These are phyloP conservation scores for Lecanicillium sp. DNA, from an alignment of 2,329 filamentous ascomycete species.

Conservation along the genomic window DNA sequence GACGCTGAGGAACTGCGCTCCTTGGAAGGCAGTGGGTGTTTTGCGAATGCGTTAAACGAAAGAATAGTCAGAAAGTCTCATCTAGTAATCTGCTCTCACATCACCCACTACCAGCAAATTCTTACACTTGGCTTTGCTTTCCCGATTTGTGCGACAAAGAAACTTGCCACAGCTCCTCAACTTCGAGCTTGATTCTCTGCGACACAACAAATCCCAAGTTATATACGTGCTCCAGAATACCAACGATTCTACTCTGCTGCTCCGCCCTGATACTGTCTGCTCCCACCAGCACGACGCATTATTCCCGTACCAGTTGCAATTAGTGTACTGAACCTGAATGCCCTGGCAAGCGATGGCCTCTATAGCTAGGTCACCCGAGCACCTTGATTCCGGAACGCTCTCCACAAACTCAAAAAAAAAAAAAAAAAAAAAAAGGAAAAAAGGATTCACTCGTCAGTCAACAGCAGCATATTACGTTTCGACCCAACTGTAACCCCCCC, in stretches of 20 bases:
- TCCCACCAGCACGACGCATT: background rate
- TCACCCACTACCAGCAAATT: background rate
- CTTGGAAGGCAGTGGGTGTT: no score
- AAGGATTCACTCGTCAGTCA: background rate
- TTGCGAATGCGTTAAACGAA: no score
- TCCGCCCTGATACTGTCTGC: background rate
- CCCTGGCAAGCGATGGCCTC: conserved; percentile 13
- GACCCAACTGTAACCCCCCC: conserved; percentile 10
- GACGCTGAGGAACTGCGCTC: background rate
- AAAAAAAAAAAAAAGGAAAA: no score
- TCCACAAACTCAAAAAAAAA: background rate
- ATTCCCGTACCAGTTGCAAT: background rate
- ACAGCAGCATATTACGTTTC: no score
- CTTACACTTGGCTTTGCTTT: background rate
- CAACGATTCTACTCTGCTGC: conserved; percentile 10
- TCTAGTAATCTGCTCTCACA: no score
- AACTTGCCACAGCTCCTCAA: conserved; percentile 20
- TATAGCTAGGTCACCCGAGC: conserved; percentile 6
- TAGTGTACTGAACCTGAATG: background rate
- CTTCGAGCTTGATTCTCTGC: conserved; percentile 18
- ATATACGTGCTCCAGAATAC: conserved; percentile 15
- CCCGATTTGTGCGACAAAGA: no score
- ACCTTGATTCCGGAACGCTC: background rate
- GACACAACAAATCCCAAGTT: conserved; percentile 21
- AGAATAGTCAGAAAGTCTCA: no score